Conservation (phyloP, 2,329 filamentous ascomycete genomes). For the Aspergillus luchuensis region DNA sequence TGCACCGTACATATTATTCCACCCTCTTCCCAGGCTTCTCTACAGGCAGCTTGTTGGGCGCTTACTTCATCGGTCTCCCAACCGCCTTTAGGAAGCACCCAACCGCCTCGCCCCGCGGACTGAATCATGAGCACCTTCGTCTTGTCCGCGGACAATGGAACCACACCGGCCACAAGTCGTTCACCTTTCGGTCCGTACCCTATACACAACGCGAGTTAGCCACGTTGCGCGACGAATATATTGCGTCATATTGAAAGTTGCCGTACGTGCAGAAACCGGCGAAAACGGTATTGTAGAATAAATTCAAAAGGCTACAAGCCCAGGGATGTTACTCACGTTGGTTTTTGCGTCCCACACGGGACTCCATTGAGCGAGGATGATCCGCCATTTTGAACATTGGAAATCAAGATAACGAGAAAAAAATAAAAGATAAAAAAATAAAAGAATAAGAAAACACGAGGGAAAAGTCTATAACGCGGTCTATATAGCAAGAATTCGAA, state of each 20-base stretch:
- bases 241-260: background rate
- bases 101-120: conserved; percentile 84
- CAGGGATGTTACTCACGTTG: conserved; percentile 46
- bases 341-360: conserved; percentile 51
- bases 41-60: conserved; percentile 76
- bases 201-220: conserved; percentile 44
- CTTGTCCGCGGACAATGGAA: conserved; percentile 84
- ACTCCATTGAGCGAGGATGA: conserved; percentile 49
- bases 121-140: conserved; percentile 90
- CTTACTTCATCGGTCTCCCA: conserved; percentile 96
- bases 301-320: conserved; percentile 26
- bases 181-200: conserved; percentile 92
- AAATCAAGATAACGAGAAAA: conserved; percentile 18
- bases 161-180: conserved; percentile 90
- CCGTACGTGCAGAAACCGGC: conserved; percentile 6
- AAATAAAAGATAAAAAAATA: conserved; percentile 9
- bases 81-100: conserved; percentile 96
- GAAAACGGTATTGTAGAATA: conserved; percentile 4
- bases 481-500: conserved; percentile 1
- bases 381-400: conserved; percentile 38
- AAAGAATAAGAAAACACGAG: conserved; percentile 12
- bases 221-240: conserved; percentile 7
- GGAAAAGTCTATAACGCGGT: conserved; percentile 11
- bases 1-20: conserved; percentile 84
- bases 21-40: conserved; percentile 98